Evolutionary conservation across 257 asterid species (phyloP).

Genomic region (Plantago ovata): DNA sequence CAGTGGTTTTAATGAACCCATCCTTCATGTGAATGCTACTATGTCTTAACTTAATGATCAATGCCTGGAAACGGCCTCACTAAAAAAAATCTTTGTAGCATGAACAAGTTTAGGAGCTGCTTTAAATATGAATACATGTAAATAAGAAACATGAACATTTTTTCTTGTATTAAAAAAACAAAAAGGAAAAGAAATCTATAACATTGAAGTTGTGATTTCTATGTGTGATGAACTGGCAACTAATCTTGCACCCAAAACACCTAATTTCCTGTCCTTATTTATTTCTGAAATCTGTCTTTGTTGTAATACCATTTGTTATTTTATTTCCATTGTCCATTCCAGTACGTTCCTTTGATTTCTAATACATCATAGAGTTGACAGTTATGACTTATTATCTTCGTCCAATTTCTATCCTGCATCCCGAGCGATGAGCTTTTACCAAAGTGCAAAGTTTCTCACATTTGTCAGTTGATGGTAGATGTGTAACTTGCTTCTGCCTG

Average conservation of each 20-base stretch:
- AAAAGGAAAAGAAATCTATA: no score
- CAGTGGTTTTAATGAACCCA: no score
- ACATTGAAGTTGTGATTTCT: background rate
- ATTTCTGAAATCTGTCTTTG: background rate
- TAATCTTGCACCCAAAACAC: background rate
- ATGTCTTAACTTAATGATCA: no score
- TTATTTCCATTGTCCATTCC: background rate
- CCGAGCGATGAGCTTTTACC: background rate
- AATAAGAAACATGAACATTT: no score
- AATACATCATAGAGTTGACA: background rate
- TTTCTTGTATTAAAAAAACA: no score
- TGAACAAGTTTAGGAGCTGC: no score
- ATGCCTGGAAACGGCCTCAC: no score
- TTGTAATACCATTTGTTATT: background rate
- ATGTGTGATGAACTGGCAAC: background rate
- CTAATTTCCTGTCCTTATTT: background rate
- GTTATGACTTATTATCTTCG: background rate
- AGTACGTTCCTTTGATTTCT: background rate
- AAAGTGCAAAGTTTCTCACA: background rate
- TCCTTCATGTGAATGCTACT: no score
- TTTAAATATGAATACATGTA: no score
- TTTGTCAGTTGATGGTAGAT: background rate
- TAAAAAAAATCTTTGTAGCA: no score
- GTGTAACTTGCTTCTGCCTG: background rate
- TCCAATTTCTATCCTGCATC: no score